Evolutionary conservation across 257 asterid genomes (phyloP).

Genomic region (Misopates orontium): DNA sequence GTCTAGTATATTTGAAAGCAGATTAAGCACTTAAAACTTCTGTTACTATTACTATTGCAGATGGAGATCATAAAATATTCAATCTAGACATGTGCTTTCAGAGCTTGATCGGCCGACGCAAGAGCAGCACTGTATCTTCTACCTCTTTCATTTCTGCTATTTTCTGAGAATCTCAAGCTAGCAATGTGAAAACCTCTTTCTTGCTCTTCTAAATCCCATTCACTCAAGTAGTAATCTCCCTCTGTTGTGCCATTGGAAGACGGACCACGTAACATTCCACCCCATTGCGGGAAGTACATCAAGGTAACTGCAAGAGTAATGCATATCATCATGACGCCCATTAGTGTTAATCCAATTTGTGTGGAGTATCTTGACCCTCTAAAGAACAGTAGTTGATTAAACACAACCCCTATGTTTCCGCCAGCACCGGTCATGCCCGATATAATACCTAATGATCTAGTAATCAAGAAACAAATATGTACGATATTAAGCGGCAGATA

Average conservation of each 20-base stretch:
- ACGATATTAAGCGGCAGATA: neutral
- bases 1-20: too few species aligned
- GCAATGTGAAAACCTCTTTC: conserved; percentile 56
- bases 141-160: conserved; percentile 70
- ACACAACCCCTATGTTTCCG: conserved; percentile 75
- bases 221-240: conserved; percentile 78
- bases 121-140: conserved; percentile 32
- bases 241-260: conserved; percentile 58
- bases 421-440: conserved; percentile 94
- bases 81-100: conserved; percentile 22
- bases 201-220: conserved; percentile 62
- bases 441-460: conserved; percentile 73
- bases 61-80: too few species aligned
- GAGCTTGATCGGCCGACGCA: conserved; percentile 30
- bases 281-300: conserved; percentile 93
- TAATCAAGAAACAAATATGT: neutral
- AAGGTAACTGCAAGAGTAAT: conserved; percentile 50
- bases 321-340: conserved; percentile 86
- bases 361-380: conserved; percentile 69
- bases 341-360: conserved; percentile 63
- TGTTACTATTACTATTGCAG: too few species aligned
- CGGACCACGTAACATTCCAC: conserved; percentile 73
- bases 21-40: too few species aligned
- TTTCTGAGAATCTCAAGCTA: conserved; percentile 75
- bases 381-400: conserved; percentile 78